Base-by-base conservation (phyloP, 441 rosid genomes). In the Pelargonium citronellum region DNA sequence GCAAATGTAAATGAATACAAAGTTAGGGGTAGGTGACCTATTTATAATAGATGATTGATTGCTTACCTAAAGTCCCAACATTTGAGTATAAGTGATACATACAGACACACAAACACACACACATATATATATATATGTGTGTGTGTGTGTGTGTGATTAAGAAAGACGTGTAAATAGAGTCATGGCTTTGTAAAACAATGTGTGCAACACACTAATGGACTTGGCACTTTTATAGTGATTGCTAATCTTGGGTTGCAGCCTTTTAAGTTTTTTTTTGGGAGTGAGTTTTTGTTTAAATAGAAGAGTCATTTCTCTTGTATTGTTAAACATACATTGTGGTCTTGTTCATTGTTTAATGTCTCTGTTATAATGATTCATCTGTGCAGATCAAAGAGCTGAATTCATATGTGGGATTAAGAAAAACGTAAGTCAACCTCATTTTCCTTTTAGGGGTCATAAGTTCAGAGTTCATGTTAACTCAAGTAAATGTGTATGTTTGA, bases 381-480 rank as follows among this genome's bases (percentile, higher is more conserved):
- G 68, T 71, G 81, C 92, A 95, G 99, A 90, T 95, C 79, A 95
- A 92, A 78, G 99, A 95, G 82, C 87, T 95, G 75, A 90, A 95
- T 81, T 88, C 99, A 22, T 95, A 92, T 49, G 98, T 91, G 68
- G 95, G 91, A 7, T 75, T 91, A 76, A 89, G 99, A 76, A 95
- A 95, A 87, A 89, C 96, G 99, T 95, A 73, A 87, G 95, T 84
- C 61, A 66, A 58, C 61, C 19, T 67, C 68, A 1, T 37, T 69
- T 67, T 71, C 43, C 58, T 61, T 49, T 69, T 64, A 15, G 16
- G 30, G 47, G 22, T 62, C 17, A 24, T 27, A 7, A 27, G 8
- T 57, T 64, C 70, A 43, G 19, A 41, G 66, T 63, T 64, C 3
- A 19, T 58, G 30, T 20, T 58, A 20, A 19, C 17, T 55, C 20